Percentiles rank a stretch among this genome's conserved stretches.
Conservation (phyloP, 2,329 filamentous ascomycete species). For the Botryosphaeria dothidea region DNA sequence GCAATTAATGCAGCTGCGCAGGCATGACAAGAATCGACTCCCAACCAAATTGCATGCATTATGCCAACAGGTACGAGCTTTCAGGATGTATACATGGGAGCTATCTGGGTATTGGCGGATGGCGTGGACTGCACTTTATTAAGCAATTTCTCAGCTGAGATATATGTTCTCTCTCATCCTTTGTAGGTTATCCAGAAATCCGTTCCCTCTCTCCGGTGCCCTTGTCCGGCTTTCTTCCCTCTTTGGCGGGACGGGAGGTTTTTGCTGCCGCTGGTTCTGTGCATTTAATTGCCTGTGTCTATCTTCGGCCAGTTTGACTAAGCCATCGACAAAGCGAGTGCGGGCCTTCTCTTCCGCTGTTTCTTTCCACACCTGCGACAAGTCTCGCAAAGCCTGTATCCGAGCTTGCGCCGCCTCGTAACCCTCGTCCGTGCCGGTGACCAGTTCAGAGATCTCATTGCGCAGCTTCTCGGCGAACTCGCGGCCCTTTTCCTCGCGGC, state of each 20-base stretch:
- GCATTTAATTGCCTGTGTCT: slow-evolving; percentile 46
- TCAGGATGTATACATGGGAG: too few species aligned
- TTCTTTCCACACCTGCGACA: slow-evolving; percentile 88
- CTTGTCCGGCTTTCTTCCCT: slow-evolving; percentile 22
- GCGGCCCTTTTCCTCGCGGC: slow-evolving; percentile 83
- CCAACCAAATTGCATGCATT: too few species aligned
- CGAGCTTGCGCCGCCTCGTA: slow-evolving; percentile 68
- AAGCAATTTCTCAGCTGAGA: slow-evolving; percentile 27
- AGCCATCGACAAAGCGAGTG: slow-evolving; percentile 74
- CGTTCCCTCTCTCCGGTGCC: slow-evolving; percentile 26
- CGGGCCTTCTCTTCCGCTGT: slow-evolving; percentile 91
- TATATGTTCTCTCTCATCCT: slow-evolving; percentile 36
- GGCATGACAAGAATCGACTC: too few species aligned
- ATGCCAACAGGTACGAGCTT: too few species aligned
- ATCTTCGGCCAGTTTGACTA: slow-evolving; percentile 84
- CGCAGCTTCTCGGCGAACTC: slow-evolving; percentile 71
- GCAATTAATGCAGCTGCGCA: too few species aligned
- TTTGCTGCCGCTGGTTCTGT: slow-evolving; percentile 26
- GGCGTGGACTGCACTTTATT: not conserved
- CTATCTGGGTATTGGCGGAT: too few species aligned
- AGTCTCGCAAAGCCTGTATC: slow-evolving; percentile 74
- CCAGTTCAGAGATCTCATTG: slow-evolving; percentile 69
- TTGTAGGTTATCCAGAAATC: slow-evolving; percentile 41
- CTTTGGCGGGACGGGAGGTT: slow-evolving; percentile 20
- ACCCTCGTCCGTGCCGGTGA: slow-evolving; percentile 58